Evolutionary conservation across 441 rosid genomes (phyloP).

Genomic region (Omphalea diandra): DNA sequence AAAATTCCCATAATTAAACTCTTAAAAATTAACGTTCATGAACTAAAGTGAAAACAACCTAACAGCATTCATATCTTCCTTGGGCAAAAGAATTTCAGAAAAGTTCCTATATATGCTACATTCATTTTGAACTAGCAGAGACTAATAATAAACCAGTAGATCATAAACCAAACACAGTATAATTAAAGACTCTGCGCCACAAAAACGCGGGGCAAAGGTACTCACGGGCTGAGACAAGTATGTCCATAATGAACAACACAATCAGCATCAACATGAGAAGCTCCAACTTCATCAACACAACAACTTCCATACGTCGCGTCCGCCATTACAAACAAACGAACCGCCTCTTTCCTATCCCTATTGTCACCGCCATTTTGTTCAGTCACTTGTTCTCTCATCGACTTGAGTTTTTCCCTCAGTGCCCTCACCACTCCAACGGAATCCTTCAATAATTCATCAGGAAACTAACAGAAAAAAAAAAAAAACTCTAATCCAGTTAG

Average conservation of each 20-base stretch:
- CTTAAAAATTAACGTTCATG: neutral
- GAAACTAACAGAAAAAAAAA: too few species aligned
- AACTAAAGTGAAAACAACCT: neutral
- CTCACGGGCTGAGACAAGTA: constrained; percentile 93
- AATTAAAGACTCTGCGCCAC: too few species aligned
- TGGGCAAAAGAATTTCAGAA: neutral
- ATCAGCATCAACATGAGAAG: constrained; percentile 67
- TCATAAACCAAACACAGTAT: neutral
- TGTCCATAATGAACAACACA: constrained; percentile 94
- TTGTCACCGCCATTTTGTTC: constrained; percentile 27
- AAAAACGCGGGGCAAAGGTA: too few species aligned
- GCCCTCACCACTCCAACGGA: constrained; percentile 55
- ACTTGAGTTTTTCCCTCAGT: constrained; percentile 40
- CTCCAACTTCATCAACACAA: constrained; percentile 91
- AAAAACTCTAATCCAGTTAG: too few species aligned
- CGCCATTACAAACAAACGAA: constrained; percentile 79
- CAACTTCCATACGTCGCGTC: constrained; percentile 92
- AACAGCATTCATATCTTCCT: neutral
- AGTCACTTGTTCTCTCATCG: constrained; percentile 29
- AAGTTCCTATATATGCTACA: neutral
- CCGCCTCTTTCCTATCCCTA: constrained; percentile 45
- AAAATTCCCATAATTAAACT: too few species aligned
- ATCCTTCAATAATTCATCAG: constrained; percentile 76
- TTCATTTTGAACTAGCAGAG: neutral
- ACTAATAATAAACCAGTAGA: neutral